phyloP scores from a whole-genome alignment of 2,329 filamentous ascomycete genomes.

The Podosphaera aphanis region DNA sequence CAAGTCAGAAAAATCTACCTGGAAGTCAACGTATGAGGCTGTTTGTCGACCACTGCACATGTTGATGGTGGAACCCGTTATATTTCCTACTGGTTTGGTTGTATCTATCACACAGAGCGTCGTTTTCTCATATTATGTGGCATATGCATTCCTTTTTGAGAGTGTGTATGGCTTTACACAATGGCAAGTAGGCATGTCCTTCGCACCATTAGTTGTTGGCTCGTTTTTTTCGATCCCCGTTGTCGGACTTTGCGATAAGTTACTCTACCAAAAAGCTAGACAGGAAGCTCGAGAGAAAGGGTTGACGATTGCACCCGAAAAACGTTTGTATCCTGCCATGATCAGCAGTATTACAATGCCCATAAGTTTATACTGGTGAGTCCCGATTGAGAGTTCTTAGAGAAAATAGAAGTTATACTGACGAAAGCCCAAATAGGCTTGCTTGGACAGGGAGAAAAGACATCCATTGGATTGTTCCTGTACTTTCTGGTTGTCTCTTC shows the following conservation, averaged over 20 bases:
- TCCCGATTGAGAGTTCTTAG: neutral
- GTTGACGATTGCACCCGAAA: slow-evolving; percentile 3
- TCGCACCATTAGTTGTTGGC: slow-evolving; percentile 3
- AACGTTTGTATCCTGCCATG: slow-evolving; percentile 5
- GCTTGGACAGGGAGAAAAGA: slow-evolving; percentile 3
- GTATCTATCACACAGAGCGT: slow-evolving; percentile 4
- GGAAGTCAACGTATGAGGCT: neutral
- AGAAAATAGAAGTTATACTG: no score
- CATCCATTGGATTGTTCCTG: slow-evolving; percentile 4
- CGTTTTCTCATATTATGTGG: slow-evolving; percentile 5
- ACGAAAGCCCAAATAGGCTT: slow-evolving; percentile 1
- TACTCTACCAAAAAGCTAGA: slow-evolving; percentile 3
- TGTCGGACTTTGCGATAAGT: slow-evolving; percentile 4
- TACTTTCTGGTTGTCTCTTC: slow-evolving; percentile 4
- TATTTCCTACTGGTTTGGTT: slow-evolving; percentile 4
- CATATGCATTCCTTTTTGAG: slow-evolving; percentile 4
- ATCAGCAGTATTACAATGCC: slow-evolving; percentile 3
- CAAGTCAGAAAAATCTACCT: neutral
- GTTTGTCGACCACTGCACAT: slow-evolving; percentile 5
- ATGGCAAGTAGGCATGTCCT: slow-evolving; percentile 5
- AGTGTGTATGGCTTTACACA: slow-evolving; percentile 4
- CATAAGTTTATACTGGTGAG: slow-evolving; percentile 3
- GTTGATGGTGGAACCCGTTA: slow-evolving; percentile 4
- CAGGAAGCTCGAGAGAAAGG: neutral
- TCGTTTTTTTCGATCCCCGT: slow-evolving; percentile 2